Evolutionary conservation across 768 basidiomycete species (phyloP).

Genomic region (Daedalea quercina): DNA sequence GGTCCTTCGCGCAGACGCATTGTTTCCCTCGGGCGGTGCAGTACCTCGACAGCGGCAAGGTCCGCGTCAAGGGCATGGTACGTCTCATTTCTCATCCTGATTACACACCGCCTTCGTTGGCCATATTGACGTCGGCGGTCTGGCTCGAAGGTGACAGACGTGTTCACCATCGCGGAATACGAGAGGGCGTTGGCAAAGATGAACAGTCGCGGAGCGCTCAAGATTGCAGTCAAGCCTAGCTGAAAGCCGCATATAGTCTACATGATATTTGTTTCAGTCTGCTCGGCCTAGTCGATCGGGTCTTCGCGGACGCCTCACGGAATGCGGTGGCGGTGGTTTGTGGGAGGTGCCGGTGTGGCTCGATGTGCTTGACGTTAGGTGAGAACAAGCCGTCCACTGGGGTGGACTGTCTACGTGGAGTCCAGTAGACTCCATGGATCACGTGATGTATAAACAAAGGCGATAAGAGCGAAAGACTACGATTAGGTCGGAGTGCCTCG

Average conservation of each 20-base stretch:
- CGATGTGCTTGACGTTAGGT: no score
- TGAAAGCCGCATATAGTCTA: neutral
- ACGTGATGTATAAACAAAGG: no score
- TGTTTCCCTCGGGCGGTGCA: constrained; percentile 90
- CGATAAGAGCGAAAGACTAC: no score
- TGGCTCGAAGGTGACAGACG: constrained; percentile 41
- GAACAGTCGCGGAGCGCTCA: constrained; percentile 47
- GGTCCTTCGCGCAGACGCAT: constrained; percentile 83
- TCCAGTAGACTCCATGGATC: no score
- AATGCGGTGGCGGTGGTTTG: no score
- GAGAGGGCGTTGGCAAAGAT: constrained; percentile 63
- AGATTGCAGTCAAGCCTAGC: constrained; percentile 45
- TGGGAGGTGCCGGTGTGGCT: no score
- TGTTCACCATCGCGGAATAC: constrained; percentile 52
- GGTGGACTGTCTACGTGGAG: no score
- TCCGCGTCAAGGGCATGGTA: constrained; percentile 78
- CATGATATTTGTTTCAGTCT: neutral
- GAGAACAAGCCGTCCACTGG: no score
- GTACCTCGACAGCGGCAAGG: constrained; percentile 82
- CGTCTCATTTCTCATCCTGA: constrained; percentile 18
- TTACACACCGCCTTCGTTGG: neutral
- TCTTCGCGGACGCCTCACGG: no score
- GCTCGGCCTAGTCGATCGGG: neutral
- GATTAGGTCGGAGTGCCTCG: no score
- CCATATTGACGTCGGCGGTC: no score